Conservation (phyloP, 164 flowering plant genomes). For the Malania oleifera region DNA sequence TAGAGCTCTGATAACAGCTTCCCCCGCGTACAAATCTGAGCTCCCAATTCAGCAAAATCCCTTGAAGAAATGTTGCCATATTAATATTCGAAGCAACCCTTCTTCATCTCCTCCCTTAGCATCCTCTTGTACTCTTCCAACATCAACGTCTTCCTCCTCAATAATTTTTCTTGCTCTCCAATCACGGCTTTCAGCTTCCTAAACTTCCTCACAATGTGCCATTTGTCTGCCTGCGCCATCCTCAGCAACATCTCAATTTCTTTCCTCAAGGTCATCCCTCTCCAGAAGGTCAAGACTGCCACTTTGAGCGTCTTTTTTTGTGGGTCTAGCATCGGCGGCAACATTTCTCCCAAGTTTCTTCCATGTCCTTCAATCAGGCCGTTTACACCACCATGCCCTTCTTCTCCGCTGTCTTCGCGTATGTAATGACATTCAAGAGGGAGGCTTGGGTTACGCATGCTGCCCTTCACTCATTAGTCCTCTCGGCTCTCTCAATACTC, state of each 20-base stretch:
- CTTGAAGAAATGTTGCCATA: constrained; percentile 4
- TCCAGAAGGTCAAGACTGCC: constrained; percentile 55
- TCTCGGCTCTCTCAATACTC: no score
- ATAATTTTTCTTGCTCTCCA: constrained; percentile 65
- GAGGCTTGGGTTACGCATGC: constrained; percentile 79
- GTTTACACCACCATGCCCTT: constrained; percentile 81
- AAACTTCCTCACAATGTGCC: constrained; percentile 82
- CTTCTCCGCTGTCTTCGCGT: constrained; percentile 72
- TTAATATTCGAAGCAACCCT: constrained; percentile 22
- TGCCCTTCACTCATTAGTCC: no score
- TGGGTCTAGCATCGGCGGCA: constrained; percentile 71
- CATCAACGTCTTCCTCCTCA: constrained; percentile 69
- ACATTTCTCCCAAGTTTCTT: constrained; percentile 56
- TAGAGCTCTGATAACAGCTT: constrained; percentile 17
- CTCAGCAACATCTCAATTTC: constrained; percentile 65
- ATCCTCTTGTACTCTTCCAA: constrained; percentile 67
- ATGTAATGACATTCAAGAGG: constrained; percentile 55
- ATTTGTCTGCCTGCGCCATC: constrained; percentile 72
- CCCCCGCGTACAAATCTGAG: neutral
- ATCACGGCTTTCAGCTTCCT: constrained; percentile 68
- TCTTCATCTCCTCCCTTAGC: constrained; percentile 47
- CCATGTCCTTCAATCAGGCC: constrained; percentile 85
- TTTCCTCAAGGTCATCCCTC: constrained; percentile 47
- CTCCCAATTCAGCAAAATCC: neutral
- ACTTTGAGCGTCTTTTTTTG: constrained; percentile 63